Percentiles rank a stretch among this genome's conserved stretches.
Conservation (phyloP, 116 monocot genomes). For the Papilionanthe hybrid region DNA sequence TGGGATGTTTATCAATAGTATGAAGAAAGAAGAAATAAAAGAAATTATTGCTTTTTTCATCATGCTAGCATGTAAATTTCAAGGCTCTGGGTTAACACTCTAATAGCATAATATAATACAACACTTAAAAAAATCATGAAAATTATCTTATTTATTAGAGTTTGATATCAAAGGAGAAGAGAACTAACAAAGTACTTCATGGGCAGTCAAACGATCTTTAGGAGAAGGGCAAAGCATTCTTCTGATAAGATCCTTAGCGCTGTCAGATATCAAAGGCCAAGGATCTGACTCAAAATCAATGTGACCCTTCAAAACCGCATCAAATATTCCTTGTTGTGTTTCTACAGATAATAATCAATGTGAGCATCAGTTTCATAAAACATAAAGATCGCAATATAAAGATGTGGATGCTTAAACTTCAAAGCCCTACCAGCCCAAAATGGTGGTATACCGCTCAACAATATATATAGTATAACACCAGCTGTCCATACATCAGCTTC, state of each 20-base stretch:
- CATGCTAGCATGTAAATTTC: too few relatives aligned
- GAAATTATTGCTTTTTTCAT: neutral
- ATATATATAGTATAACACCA: conserved; percentile 86
- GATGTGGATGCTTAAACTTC: neutral
- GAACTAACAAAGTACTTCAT: conserved; percentile 79
- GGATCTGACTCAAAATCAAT: conserved; percentile 92
- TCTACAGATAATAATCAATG: conserved; percentile 27
- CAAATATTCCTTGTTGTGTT: conserved; percentile 97
- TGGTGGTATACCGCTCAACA: conserved; percentile 86
- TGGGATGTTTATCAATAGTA: neutral
- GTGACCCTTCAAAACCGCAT: conserved; percentile 78
- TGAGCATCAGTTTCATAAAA: neutral
- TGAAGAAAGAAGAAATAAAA: neutral
- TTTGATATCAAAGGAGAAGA: neutral
- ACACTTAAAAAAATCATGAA: neutral
- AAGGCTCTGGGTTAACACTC: neutral
- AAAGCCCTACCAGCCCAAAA: conserved; percentile 77
- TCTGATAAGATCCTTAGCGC: conserved; percentile 94
- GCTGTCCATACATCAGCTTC: conserved; percentile 98
- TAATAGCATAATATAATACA: neutral
- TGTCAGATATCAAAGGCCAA: conserved; percentile 87
- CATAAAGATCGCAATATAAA: neutral
- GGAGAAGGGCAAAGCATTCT: conserved; percentile 74
- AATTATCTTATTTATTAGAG: neutral
- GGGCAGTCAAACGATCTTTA: conserved; percentile 64